A percentile compares a stretch with the other conserved stretches of the same genome.
Evolutionary conservation across 1,284 basidiomycete species (phyloP).

Genomic region (Coniophora puteana): DNA sequence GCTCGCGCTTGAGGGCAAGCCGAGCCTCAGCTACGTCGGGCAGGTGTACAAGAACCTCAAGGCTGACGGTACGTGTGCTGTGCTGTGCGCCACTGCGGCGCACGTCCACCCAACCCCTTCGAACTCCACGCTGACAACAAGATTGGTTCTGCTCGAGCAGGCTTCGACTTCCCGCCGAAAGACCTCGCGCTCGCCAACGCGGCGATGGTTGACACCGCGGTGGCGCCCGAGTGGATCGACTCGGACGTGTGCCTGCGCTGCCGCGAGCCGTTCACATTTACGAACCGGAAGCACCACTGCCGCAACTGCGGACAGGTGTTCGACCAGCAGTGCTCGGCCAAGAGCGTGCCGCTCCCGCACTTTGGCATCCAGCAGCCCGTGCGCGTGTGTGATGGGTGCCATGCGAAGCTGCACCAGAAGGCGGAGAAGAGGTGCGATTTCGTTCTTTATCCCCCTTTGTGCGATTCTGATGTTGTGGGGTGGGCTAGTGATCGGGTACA

Average conservation of each 20-base stretch:
- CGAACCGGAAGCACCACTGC: constrained; percentile 98
- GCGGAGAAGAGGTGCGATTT: constrained; percentile 44
- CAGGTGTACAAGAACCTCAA: constrained; percentile 80
- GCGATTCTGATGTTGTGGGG: neutral
- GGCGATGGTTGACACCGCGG: constrained; percentile 85
- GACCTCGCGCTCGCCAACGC: constrained; percentile 67
- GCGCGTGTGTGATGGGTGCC: constrained; percentile 91
- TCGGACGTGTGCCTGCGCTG: constrained; percentile 94
- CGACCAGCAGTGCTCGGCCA: constrained; percentile 91
- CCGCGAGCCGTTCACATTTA: constrained; percentile 89
- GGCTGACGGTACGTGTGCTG: constrained; percentile 54
- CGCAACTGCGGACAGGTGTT: constrained; percentile 98
- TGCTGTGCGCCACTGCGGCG: neutral
- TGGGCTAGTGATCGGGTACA: constrained; percentile 39
- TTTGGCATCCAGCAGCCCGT: constrained; percentile 95
- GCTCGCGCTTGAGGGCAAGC: constrained; percentile 82
- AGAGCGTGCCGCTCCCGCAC: constrained; percentile 83
- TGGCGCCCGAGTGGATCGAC: constrained; percentile 95
- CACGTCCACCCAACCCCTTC: constrained; percentile 1
- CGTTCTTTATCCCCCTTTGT: neutral
- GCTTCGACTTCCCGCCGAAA: constrained; percentile 81
- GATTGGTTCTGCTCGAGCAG: constrained; percentile 31
- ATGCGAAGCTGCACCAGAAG: constrained; percentile 68
- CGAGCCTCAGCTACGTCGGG: constrained; percentile 69
- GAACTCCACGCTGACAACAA: constrained; percentile 1